These are phyloP conservation scores for Ophiobolus disseminans DNA, from an alignment of 2,329 filamentous ascomycete species.

Conservation along the genomic window DNA sequence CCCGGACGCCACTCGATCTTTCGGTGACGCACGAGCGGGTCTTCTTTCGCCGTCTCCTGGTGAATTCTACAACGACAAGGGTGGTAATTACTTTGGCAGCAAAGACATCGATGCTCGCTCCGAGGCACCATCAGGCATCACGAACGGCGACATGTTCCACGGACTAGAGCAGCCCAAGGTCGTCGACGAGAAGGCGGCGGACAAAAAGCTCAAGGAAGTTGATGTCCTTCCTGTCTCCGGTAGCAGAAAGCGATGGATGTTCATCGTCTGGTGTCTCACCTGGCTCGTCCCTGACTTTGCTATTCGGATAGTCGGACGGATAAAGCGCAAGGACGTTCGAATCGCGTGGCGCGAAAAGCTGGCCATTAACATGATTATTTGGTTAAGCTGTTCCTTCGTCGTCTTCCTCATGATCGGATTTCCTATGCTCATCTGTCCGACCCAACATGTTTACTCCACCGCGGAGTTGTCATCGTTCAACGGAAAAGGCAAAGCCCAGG, in stretches of 20 bases:
- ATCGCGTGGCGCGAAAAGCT: constrained; percentile 96
- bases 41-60: constrained; percentile 63
- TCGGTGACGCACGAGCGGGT: constrained; percentile 65
- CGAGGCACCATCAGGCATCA: constrained; percentile 92
- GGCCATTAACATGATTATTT: constrained; percentile 97
- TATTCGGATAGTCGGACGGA: constrained; percentile 78
- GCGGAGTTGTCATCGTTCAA: constrained; percentile 76
- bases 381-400: constrained; percentile 78
- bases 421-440: constrained; percentile 87
- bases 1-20: constrained; percentile 60
- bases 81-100: constrained; percentile 80
- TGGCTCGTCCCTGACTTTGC: constrained; percentile 87
- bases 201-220: constrained; percentile 87
- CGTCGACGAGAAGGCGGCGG: constrained; percentile 93
- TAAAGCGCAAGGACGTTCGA: constrained; percentile 90
- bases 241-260: constrained; percentile 89
- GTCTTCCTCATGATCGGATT: constrained; percentile 92
- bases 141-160: constrained; percentile 93
- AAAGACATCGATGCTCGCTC: constrained; percentile 84
- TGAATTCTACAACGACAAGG: constrained; percentile 77
- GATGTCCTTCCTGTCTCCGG: constrained; percentile 80
- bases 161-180: constrained; percentile 93
- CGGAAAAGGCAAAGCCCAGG: constrained; percentile 69
- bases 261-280: constrained; percentile 81
- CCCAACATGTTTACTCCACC: constrained; percentile 83